These are phyloP conservation scores for Leucocoprinus sp. DNA, from an alignment of 768 basidiomycete species.

Conservation along the genomic window DNA sequence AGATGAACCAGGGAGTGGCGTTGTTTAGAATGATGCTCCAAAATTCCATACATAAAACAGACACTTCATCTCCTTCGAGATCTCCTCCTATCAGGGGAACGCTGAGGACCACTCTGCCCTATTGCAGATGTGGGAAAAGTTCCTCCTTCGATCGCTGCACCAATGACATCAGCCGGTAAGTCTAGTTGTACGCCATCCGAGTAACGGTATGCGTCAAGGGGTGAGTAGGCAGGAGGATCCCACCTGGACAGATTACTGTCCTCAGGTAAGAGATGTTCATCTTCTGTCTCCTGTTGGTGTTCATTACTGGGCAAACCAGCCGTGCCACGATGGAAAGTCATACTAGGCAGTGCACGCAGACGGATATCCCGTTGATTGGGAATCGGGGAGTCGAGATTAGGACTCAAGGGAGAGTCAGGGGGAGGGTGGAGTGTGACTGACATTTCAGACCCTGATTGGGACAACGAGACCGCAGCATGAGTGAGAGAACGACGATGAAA, in stretches of 20 bases:
- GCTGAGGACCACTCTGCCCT: constrained; percentile 38
- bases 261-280: constrained; percentile 22
- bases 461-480: constrained; percentile 51
- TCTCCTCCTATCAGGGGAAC: constrained; percentile 45
- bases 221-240: constrained; percentile 83
- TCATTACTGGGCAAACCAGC: constrained; percentile 24
- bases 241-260: constrained; percentile 35
- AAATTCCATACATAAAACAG: constrained; percentile 17
- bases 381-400: constrained; percentile 75
- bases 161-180: constrained; percentile 86
- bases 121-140: constrained; percentile 52
- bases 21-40: constrained; percentile 13
- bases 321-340: constrained; percentile 34
- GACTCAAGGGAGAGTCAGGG: constrained; percentile 71
- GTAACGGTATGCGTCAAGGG: constrained; percentile 78
- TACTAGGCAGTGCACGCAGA: constrained; percentile 49
- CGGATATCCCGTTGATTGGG: constrained; percentile 71
- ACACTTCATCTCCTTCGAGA: constrained; percentile 44
- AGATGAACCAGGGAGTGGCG: neutral
- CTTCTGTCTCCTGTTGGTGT: constrained; percentile 13
- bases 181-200: constrained; percentile 89
- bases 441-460: constrained; percentile 60
- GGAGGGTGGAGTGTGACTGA: constrained; percentile 67
- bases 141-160: constrained; percentile 77
- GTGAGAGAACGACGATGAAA: constrained; percentile 58